Percentiles rank a stretch among this genome's conserved stretches.
Evolutionary conservation across 805 yeast genomes (phyloP).

Genomic region (Nadsonia fulvescens): DNA sequence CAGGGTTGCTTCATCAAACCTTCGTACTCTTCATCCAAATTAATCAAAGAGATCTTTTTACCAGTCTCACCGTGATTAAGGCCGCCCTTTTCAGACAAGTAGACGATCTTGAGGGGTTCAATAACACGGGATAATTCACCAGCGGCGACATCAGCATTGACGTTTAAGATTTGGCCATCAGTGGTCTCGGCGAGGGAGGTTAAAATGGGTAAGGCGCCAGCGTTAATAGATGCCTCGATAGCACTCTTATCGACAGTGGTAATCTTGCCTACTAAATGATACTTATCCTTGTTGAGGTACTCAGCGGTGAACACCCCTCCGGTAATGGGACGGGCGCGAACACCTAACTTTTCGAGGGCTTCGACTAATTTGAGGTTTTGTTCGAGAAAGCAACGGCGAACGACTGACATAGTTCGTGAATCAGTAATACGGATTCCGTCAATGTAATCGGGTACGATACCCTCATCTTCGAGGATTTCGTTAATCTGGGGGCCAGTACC

Average conservation of each 20-base stretch:
- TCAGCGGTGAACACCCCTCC: constrained; percentile 94
- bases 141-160: constrained; percentile 98
- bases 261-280: constrained; percentile 83
- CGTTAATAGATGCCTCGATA: constrained; percentile 83
- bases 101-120: constrained; percentile 92
- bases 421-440: constrained; percentile 97
- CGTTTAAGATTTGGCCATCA: constrained; percentile 90
- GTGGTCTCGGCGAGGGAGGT: constrained; percentile 95
- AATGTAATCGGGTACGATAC: constrained; percentile 86
- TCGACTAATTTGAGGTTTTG: constrained; percentile 90
- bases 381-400: constrained; percentile 84
- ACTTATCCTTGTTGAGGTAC: constrained; percentile 76
- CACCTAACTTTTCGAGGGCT: constrained; percentile 91
- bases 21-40: constrained; percentile 91
- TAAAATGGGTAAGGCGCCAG: constrained; percentile 91
- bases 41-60: constrained; percentile 75
- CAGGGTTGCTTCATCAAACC: constrained; percentile 80
- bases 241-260: constrained; percentile 73
- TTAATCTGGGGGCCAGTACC: constrained; percentile 99
- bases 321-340: constrained; percentile 94
- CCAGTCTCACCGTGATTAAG: constrained; percentile 83
- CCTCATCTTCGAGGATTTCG: constrained; percentile 79
- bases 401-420: constrained; percentile 87
- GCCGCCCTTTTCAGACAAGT: constrained; percentile 95
- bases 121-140: constrained; percentile 93